Percentiles rank a stretch among this genome's conserved stretches.
These are phyloP conservation scores for Fusarium dlaminii DNA, from an alignment of 2,329 filamentous ascomycete genomes.

Conservation along the genomic window DNA sequence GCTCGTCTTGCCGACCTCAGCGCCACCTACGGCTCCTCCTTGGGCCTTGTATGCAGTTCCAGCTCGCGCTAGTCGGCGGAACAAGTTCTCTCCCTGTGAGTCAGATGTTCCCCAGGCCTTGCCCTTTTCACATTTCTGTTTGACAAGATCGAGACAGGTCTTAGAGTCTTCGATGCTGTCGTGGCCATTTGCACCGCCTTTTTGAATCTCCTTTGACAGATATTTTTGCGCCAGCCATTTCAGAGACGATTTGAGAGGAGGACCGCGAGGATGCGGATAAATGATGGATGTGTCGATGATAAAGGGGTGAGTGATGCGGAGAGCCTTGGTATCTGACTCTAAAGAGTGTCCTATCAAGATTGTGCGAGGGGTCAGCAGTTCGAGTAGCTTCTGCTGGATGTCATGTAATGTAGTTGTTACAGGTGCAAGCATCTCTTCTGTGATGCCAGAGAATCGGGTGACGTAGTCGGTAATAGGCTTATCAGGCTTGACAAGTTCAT, in stretches of 20 bases:
- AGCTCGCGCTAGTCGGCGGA: conserved; percentile 77
- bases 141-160: conserved; percentile 91
- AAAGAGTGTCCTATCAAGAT: conserved; percentile 85
- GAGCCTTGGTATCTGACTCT: conserved; percentile 83
- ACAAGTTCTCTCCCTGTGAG: conserved; percentile 84
- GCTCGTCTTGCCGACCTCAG: conserved; percentile 68
- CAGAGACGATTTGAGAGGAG: conserved; percentile 88
- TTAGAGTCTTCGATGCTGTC: conserved; percentile 92
- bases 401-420: conserved; percentile 86
- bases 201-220: conserved; percentile 87
- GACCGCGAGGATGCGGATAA: conserved; percentile 89
- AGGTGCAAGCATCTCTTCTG: conserved; percentile 80
- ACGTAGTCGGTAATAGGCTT: conserved; percentile 93
- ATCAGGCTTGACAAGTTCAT: conserved; percentile 91
- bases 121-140: conserved; percentile 95
- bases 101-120: conserved; percentile 85
- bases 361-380: conserved; percentile 75
- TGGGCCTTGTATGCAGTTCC: conserved; percentile 71
- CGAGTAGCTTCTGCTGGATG: conserved; percentile 80
- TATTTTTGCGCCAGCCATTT: conserved; percentile 92
- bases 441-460: conserved; percentile 93
- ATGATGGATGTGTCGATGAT: conserved; percentile 91
- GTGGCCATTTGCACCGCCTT: conserved; percentile 78
- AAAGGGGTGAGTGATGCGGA: conserved; percentile 90
- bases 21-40: conserved; percentile 63